Evolutionary conservation across 2,329 filamentous ascomycete genomes (phyloP).

Genomic region (Lasiodiplodia hormozganensis): DNA sequence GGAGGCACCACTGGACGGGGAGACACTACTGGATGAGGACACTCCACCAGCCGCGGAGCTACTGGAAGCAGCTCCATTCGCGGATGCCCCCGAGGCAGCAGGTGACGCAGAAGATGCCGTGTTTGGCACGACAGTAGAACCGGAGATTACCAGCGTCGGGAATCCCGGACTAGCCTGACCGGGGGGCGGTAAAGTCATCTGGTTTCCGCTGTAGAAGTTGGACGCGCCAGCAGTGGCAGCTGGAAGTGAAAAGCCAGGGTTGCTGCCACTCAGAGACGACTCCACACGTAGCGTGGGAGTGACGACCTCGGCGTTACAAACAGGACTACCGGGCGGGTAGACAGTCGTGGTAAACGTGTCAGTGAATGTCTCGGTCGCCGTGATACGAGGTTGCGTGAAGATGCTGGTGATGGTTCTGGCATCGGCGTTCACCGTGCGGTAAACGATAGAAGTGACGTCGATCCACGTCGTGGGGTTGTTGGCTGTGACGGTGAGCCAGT

Average conservation of each 20-base stretch:
- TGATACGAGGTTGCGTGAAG: neutral
- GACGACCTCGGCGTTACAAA: slow-evolving; percentile 10
- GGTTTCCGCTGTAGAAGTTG: slow-evolving; percentile 17
- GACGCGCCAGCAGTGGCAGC: neutral
- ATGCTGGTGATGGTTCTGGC: slow-evolving; percentile 11
- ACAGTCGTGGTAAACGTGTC: slow-evolving; percentile 16
- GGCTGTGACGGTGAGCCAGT: slow-evolving; percentile 12
- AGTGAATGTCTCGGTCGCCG: neutral
- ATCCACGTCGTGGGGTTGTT: slow-evolving; percentile 5
- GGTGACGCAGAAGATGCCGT: neutral
- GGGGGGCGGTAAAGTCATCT: neutral
- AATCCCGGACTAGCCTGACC: neutral
- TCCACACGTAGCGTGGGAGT: neutral
- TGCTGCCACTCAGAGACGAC: neutral
- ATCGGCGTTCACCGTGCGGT: neutral
- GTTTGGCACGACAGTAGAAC: neutral
- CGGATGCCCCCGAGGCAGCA: neutral
- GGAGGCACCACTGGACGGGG: neutral
- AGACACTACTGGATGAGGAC: neutral
- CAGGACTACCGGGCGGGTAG: slow-evolving; percentile 18
- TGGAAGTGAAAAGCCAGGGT: neutral
- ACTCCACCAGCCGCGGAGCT: neutral
- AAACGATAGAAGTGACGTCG: slow-evolving; percentile 7
- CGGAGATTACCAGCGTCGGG: neutral
- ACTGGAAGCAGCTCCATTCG: neutral